These are phyloP conservation scores for Colletotrichum liriopes DNA, from an alignment of 2,329 filamentous ascomycete species.

Conservation along the genomic window DNA sequence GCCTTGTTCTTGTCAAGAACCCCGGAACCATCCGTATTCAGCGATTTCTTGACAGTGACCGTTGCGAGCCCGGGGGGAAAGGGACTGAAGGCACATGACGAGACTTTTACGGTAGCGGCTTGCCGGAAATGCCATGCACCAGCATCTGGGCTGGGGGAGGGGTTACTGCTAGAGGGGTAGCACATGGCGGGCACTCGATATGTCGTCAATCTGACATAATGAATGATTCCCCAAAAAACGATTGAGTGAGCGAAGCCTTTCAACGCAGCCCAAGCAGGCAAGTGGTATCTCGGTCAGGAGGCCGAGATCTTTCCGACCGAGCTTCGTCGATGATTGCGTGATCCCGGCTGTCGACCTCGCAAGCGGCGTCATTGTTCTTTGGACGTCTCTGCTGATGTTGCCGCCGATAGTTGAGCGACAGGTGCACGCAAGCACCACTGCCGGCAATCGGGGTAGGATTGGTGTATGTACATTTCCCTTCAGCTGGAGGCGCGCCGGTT, in stretches of 20 bases:
- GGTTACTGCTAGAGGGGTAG: too few relatives aligned
- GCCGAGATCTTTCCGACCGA: not conserved
- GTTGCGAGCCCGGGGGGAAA: constrained; percentile 3
- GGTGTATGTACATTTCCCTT: not conserved
- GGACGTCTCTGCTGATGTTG: not conserved
- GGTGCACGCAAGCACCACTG: not conserved
- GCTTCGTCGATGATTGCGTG: not conserved
- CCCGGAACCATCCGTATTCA: constrained; percentile 6
- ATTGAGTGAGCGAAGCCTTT: constrained; percentile 13
- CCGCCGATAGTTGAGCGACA: not conserved
- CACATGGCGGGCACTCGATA: constrained; percentile 12
- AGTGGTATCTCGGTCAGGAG: not conserved
- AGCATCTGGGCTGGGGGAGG: not conserved
- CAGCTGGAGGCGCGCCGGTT: not conserved
- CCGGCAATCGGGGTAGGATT: not conserved
- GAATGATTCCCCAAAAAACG: not conserved
- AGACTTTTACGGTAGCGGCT: constrained; percentile 13
- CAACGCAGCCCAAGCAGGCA: constrained; percentile 3
- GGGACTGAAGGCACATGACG: constrained; percentile 15
- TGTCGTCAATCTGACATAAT: constrained; percentile 36
- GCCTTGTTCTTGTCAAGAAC: constrained; percentile 3
- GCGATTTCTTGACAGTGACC: not conserved
- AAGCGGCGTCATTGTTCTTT: not conserved
- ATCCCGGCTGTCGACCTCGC: not conserved
- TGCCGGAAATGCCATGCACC: constrained; percentile 2